Evolutionary conservation across 2,329 filamentous ascomycete species (phyloP).

Genomic region (Cladosporium colombiae): DNA sequence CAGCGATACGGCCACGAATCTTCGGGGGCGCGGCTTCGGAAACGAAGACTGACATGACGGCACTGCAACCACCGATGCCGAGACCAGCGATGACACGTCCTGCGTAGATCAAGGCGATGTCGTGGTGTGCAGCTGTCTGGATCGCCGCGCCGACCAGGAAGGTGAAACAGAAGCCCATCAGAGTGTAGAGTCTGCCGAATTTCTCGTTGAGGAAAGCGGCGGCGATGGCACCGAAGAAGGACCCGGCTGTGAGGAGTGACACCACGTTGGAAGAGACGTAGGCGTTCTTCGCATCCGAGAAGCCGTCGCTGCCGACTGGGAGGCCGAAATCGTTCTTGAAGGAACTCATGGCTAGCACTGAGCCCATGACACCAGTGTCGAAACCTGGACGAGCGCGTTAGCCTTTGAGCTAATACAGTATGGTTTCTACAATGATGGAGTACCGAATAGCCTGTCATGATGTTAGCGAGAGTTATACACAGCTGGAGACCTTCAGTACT

Average conservation of each 20-base stretch:
- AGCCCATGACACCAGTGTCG: conserved; percentile 67
- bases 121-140: conserved; percentile 61
- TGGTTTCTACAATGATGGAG: background rate
- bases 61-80: conserved; percentile 54
- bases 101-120: conserved; percentile 56
- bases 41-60: conserved; percentile 61
- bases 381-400: conserved; percentile 35
- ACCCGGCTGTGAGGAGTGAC: conserved; percentile 68
- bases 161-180: conserved; percentile 59
- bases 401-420: background rate
- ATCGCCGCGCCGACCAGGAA: conserved; percentile 64
- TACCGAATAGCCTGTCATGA: no score
- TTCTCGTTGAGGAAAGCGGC: conserved; percentile 57
- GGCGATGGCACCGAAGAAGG: conserved; percentile 64
- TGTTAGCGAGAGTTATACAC: no score
- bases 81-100: conserved; percentile 56
- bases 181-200: conserved; percentile 56
- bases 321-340: conserved; percentile 48
- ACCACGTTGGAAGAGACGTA: conserved; percentile 66
- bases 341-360: conserved; percentile 60
- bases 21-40: conserved; percentile 60
- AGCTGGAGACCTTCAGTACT: no score
- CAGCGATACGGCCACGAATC: conserved; percentile 48
- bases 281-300: conserved; percentile 45
- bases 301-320: conserved; percentile 51